Evolutionary conservation across 352 stramenopile genomes (phyloP).

Genomic region (Aphanomyces cochlioides): DNA sequence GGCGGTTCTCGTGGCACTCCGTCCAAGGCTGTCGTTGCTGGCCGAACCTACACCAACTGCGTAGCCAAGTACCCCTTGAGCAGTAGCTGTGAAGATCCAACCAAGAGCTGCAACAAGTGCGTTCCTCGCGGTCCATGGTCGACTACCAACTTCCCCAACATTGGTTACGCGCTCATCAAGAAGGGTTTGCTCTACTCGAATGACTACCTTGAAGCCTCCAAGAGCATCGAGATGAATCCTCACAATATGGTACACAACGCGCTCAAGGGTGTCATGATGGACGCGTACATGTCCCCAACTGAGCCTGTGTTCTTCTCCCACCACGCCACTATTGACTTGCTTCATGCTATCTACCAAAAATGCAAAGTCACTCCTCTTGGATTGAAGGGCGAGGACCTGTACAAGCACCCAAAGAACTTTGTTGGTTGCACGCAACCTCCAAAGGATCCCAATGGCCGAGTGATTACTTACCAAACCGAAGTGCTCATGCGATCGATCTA

Average conservation of each 20-base stretch:
- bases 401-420: slow-evolving; percentile 48
- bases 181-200: background rate
- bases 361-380: slow-evolving; percentile 41
- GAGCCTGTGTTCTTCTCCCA: slow-evolving; percentile 30
- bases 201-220: slow-evolving; percentile 9
- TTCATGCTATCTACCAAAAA: slow-evolving; percentile 59
- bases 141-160: background rate
- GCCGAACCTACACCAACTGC: slow-evolving; percentile 4
- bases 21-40: slow-evolving; percentile 25
- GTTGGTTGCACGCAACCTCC: background rate
- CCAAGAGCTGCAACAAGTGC: slow-evolving; percentile 12
- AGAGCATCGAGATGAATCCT: slow-evolving; percentile 4
- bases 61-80: background rate
- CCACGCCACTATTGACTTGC: slow-evolving; percentile 56
- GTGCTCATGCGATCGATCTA: slow-evolving; percentile 34
- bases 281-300: background rate
- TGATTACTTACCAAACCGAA: background rate
- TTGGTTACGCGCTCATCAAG: slow-evolving; percentile 15
- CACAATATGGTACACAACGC: slow-evolving; percentile 25
- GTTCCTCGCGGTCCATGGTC: slow-evolving; percentile 19
- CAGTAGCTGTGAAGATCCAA: background rate
- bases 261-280: background rate
- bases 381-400: slow-evolving; percentile 41
- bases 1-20: background rate
- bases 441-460: background rate